Conservation (phyloP, 2,329 filamentous ascomycete genomes). For the Colletotrichum sublineola region DNA sequence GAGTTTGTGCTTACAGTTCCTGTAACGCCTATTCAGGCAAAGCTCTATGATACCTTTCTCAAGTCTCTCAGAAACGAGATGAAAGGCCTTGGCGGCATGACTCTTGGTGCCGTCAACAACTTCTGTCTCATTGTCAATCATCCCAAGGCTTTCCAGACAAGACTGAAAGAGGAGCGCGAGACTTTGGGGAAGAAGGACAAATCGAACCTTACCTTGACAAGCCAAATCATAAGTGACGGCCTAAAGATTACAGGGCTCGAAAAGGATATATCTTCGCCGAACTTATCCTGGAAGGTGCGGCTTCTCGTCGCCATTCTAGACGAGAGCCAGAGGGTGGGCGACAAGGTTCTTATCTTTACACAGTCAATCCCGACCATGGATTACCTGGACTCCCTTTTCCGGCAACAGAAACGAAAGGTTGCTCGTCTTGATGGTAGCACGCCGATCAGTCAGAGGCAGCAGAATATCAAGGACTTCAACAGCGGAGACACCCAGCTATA, state of each 20-base stretch:
- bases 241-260: constrained; percentile 54
- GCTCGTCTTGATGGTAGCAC: constrained; percentile 78
- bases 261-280: constrained; percentile 58
- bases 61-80: constrained; percentile 21
- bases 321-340: constrained; percentile 69
- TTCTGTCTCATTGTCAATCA: constrained; percentile 67
- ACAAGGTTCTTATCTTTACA: constrained; percentile 87
- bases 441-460: constrained; percentile 68
- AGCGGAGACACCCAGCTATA: constrained; percentile 69
- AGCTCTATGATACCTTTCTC: constrained; percentile 70
- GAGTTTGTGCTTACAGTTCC: constrained; percentile 86
- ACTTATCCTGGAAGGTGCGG: constrained; percentile 76
- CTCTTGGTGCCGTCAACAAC: constrained; percentile 55
- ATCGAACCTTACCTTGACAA: constrained; percentile 29
- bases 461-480: constrained; percentile 78
- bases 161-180: constrained; percentile 46
- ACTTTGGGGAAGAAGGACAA: constrained; percentile 24
- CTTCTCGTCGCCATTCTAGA: constrained; percentile 79
- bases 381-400: constrained; percentile 73
- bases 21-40: constrained; percentile 73
- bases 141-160: constrained; percentile 61
- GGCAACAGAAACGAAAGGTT: constrained; percentile 60
- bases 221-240: constrained; percentile 42
- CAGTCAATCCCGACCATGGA: constrained; percentile 78
- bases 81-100: constrained; percentile 19